Evolutionary conservation across 441 rosid species (phyloP).

Genomic region (Erodium trifolium): DNA sequence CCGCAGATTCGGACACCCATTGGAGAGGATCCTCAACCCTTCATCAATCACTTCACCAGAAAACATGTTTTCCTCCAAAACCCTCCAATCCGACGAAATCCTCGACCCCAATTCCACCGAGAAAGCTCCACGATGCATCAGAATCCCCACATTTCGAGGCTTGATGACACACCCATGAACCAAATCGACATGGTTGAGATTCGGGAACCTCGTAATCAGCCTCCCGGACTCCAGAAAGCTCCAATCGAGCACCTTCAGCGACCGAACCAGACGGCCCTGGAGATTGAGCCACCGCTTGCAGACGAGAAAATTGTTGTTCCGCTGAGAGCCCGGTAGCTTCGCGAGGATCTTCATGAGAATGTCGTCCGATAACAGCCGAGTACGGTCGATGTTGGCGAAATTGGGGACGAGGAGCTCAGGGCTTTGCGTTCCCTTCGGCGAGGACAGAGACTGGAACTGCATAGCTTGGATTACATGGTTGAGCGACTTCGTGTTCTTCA

Average conservation of each 20-base stretch:
- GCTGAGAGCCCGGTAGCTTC: slow-evolving; percentile 42
- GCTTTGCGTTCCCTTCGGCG: slow-evolving; percentile 23
- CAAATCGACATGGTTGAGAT: slow-evolving; percentile 53
- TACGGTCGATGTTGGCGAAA: slow-evolving; percentile 42
- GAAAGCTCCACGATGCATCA: slow-evolving; percentile 33
- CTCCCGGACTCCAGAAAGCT: slow-evolving; percentile 46
- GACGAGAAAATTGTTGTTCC: slow-evolving; percentile 41
- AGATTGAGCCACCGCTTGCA: slow-evolving; percentile 62
- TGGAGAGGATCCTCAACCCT: slow-evolving; percentile 38
- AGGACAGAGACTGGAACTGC: slow-evolving; percentile 43
- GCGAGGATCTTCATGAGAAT: slow-evolving; percentile 45
- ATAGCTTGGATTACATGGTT: slow-evolving; percentile 42
- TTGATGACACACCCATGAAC: slow-evolving; percentile 37
- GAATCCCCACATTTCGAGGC: slow-evolving; percentile 33
- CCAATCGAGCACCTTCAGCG: slow-evolving; percentile 51
- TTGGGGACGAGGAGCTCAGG: slow-evolving; percentile 36
- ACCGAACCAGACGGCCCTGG: slow-evolving; percentile 49
- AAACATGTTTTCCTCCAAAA: slow-evolving; percentile 38
- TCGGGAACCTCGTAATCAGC: slow-evolving; percentile 46
- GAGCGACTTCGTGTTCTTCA: slow-evolving; percentile 46
- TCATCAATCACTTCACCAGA: slow-evolving; percentile 37
- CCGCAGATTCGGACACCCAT: slow-evolving; percentile 47
- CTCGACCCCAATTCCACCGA: slow-evolving; percentile 32
- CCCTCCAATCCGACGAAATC: slow-evolving; percentile 28
- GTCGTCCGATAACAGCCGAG: slow-evolving; percentile 56